Base-by-base conservation (phyloP, 2,329 filamentous ascomycete genomes). In the Alternaria triticimaculans region DNA sequence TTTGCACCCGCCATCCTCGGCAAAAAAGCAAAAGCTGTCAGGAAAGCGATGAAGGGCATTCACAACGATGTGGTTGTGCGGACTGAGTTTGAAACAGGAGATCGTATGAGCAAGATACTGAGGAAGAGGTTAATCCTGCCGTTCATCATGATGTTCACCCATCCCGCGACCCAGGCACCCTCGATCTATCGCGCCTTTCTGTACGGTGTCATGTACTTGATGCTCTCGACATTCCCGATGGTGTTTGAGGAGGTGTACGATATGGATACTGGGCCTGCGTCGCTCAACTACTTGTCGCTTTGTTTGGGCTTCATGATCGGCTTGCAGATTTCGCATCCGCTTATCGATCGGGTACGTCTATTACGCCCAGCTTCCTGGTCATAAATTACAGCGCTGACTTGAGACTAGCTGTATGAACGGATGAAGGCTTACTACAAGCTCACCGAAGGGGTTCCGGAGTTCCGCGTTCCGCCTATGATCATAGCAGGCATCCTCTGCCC, bases 191-290 rank as follows among this genome's bases (percentile, higher is more conserved):
- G 84, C 48, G 88, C 85, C 2, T 86, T 87, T 67, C 78, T 86
- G 37, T 90, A 89, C 65, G 88, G 89, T 0, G 76, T 89, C 3
- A 84, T 90, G 70, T 91, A 90, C 60, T 84, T 91, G 11, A 81
- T 88, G n/a, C 83, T 91, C 1, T 86, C 87, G 0, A 89, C 85
- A 3, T 90, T 89, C 64, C 85, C 89, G 0, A 72, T 77, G 0
- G 80, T 92, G 0, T 91, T 87, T 85, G 82, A 79, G 7, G 68
- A 76, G 0, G 77, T 82, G 12, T 92, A 92, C 68, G 73, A 82
- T 58, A 84, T 89, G 69, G 83, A 83, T 0, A 80, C 85, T 20
- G 85, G 85, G 43, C 86, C 86, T 25, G 87, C 85, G 26, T 88
- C 88, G 1, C 76, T 91, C 4, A 89, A 90, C 74, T 90, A 90